Percentiles rank a stretch among this genome's conserved stretches.
These are phyloP conservation scores for Juncus inflexus DNA, from an alignment of 176 grass and related monocot species.

Conservation along the genomic window DNA sequence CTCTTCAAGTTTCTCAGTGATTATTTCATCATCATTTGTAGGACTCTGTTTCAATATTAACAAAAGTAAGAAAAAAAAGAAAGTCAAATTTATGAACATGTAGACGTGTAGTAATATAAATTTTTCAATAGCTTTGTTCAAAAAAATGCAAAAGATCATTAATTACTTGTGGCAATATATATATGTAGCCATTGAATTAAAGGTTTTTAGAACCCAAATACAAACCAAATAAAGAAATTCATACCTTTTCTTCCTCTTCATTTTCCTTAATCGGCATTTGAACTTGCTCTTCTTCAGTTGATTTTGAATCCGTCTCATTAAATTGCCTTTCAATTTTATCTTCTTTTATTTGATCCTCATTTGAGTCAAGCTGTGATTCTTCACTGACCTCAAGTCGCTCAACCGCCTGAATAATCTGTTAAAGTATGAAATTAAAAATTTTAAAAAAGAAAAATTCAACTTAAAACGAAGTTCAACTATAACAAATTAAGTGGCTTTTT, in stretches of 20 bases:
- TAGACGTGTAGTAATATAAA: too few relatives aligned
- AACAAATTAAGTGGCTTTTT: too few relatives aligned
- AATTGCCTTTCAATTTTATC: neutral
- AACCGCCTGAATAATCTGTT: conserved; percentile 14
- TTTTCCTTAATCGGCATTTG: conserved; percentile 1
- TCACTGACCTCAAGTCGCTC: conserved; percentile 7
- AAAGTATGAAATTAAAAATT: neutral
- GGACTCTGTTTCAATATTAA: conserved; percentile 3
- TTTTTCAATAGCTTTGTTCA: too few relatives aligned
- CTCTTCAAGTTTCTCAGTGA: conserved; percentile 13
- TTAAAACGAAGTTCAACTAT: too few relatives aligned
- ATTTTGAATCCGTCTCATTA: neutral
- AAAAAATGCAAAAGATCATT: too few relatives aligned
- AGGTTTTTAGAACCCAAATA: too few relatives aligned
- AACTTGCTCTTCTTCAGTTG: neutral
- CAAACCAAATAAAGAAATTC: neutral
- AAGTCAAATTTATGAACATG: too few relatives aligned
- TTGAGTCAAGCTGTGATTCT: neutral
- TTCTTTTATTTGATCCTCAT: conserved; percentile 5
- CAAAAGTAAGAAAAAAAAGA: neutral
- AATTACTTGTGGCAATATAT: too few relatives aligned
- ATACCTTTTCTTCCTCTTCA: conserved; percentile 2
- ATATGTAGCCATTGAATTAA: too few relatives aligned
- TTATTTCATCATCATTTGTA: neutral
- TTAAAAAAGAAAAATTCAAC: neutral